Percentiles rank a stretch among this genome's conserved stretches.
These are phyloP conservation scores for Glycine latifolia DNA, from an alignment of 306 rosid species.

Conservation along the genomic window DNA sequence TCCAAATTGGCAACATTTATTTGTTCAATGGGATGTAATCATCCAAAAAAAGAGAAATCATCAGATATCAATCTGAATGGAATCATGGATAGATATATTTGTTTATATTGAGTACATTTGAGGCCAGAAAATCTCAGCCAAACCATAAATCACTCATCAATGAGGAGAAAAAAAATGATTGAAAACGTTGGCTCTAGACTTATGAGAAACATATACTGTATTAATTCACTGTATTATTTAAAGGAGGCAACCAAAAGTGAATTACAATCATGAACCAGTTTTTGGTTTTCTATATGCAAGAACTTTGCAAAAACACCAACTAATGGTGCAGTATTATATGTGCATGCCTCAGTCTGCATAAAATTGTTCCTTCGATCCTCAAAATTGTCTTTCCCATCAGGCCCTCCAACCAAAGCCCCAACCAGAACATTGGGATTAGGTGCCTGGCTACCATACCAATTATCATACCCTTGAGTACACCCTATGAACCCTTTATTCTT, in stretches of 20 bases:
- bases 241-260: slow-evolving; percentile 67
- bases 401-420: slow-evolving; percentile 98
- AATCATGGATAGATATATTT: not conserved
- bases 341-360: slow-evolving; percentile 99
- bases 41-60: not conserved
- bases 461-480: slow-evolving; percentile 96
- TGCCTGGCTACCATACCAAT: slow-evolving; percentile 66
- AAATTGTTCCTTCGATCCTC: slow-evolving; percentile 73
- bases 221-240: slow-evolving; percentile 30
- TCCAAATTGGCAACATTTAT: not conserved
- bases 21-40: no score
- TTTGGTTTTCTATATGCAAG: slow-evolving; percentile 54
- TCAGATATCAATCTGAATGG: not conserved
- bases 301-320: slow-evolving; percentile 87
- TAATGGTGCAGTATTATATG: slow-evolving; percentile 92
- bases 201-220: slow-evolving; percentile 33
- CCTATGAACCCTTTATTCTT: slow-evolving; percentile 92
- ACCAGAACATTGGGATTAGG: slow-evolving; percentile 80
- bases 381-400: slow-evolving; percentile 77
- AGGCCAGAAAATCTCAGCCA: slow-evolving; percentile 44
- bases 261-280: slow-evolving; percentile 45
- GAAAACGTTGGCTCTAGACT: slow-evolving; percentile 9
- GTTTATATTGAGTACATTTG: slow-evolving; percentile 44
- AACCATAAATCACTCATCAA: slow-evolving; percentile 32
- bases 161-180: not conserved